Percentiles rank a stretch among this genome's conserved stretches.
Conservation (phyloP, 805 yeast species). For the Hanseniaspora jakobsenii region DNA sequence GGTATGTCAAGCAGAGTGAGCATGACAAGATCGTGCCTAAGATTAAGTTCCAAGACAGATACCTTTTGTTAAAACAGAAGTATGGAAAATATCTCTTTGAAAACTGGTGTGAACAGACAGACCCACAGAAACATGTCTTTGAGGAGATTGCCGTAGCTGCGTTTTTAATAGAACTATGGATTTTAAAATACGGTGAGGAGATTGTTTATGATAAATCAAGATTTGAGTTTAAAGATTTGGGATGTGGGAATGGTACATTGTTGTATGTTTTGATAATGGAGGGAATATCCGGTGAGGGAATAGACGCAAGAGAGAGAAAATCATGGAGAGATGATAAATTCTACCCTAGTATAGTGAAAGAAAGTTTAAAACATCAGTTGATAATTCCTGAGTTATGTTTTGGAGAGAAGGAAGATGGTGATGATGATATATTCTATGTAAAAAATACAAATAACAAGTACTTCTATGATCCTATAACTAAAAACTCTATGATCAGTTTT, state of each 20-base stretch:
- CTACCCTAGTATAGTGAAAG: conserved; percentile 55
- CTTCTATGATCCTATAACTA: conserved; percentile 14
- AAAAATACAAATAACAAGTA: conserved; percentile 8
- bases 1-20: conserved; percentile 76
- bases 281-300: conserved; percentile 72
- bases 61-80: conserved; percentile 67
- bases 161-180: conserved; percentile 80
- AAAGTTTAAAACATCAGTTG: conserved; percentile 56
- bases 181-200: conserved; percentile 19
- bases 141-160: conserved; percentile 96
- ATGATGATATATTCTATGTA: background rate
- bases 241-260: conserved; percentile 88
- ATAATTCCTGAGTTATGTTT: conserved; percentile 62
- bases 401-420: conserved; percentile 41
- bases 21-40: conserved; percentile 81
- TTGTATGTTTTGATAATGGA: conserved; percentile 65
- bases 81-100: conserved; percentile 65
- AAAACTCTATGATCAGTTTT: conserved; percentile 15
- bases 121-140: conserved; percentile 89
- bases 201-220: conserved; percentile 19
- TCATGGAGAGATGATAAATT: conserved; percentile 49
- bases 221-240: conserved; percentile 74
- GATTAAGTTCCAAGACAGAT: conserved; percentile 69
- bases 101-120: conserved; percentile 87
- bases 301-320: conserved; percentile 80